phyloP scores from a whole-genome alignment of 1,284 basidiomycete species.

The Cryptococcus sp. region DNA sequence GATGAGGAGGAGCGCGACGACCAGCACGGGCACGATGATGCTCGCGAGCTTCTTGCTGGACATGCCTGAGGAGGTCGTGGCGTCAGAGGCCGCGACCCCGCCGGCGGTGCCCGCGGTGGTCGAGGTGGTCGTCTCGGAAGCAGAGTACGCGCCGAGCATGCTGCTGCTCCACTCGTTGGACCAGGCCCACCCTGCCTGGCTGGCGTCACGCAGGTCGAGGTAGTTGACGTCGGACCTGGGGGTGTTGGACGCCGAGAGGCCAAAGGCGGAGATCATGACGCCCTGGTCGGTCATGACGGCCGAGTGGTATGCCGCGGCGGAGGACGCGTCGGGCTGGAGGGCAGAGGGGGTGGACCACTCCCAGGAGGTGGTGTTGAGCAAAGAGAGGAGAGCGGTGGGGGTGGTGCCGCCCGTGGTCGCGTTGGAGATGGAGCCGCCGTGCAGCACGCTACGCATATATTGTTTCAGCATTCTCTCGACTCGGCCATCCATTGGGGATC shows the following conservation, averaged over 20 bases:
- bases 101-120: conserved; percentile 6
- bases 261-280: conserved; percentile 50
- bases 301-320: conserved; percentile 45
- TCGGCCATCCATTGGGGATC: not conserved
- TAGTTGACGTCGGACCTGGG: conserved; percentile 38
- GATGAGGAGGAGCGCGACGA: conserved; percentile 32
- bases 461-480: conserved; percentile 7
- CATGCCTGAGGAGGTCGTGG: conserved; percentile 7
- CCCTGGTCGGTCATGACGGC: conserved; percentile 48
- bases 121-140: conserved; percentile 1
- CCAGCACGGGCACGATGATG: conserved; percentile 41
- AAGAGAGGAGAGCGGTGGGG: conserved; percentile 31
- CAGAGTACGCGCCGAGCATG: conserved; percentile 32
- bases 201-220: conserved; percentile 46
- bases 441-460: conserved; percentile 29
- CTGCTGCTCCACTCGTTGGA: conserved; percentile 38
- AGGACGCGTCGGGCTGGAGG: conserved; percentile 40
- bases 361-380: conserved; percentile 47
- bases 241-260: conserved; percentile 29
- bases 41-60: conserved; percentile 31
- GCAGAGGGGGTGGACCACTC: conserved; percentile 43
- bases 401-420: conserved; percentile 20
- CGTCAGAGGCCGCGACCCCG: conserved; percentile 2
- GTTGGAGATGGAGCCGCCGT: conserved; percentile 38
- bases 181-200: conserved; percentile 39